Percentiles rank a stretch among this genome's conserved stretches.
phyloP scores from a whole-genome alignment of 2,329 filamentous ascomycete genomes.

The Fusarium sp. region DNA sequence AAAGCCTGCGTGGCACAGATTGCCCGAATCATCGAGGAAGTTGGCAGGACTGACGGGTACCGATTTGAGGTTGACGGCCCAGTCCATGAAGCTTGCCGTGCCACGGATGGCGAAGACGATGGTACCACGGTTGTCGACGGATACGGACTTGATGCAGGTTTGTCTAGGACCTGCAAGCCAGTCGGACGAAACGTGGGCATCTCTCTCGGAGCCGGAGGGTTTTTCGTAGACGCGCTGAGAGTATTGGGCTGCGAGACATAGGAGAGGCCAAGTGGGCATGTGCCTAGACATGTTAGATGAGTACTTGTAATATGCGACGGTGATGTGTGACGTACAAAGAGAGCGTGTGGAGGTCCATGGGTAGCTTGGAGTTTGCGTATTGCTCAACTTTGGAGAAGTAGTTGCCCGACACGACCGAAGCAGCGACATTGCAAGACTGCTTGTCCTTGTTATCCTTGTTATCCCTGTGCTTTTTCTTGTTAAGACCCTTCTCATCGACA shows the following conservation, averaged over 20 bases:
- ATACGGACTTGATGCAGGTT: conserved; percentile 84
- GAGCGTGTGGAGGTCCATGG: conserved; percentile 73
- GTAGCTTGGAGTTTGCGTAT: conserved; percentile 81
- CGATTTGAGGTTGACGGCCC: conserved; percentile 83
- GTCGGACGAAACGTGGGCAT: conserved; percentile 77
- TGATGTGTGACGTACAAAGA: conserved; percentile 67
- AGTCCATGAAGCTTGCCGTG: conserved; percentile 83
- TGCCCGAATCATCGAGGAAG: conserved; percentile 82
- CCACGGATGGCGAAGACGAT: conserved; percentile 88
- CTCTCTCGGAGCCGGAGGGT: conserved; percentile 70
- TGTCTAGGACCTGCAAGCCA: conserved; percentile 82
- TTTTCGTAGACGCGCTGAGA: conserved; percentile 79
- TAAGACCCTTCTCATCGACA: conserved; percentile 16
- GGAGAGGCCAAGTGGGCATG: conserved; percentile 78
- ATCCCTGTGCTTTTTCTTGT: conserved; percentile 34
- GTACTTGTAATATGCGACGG: not conserved
- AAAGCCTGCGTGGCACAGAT: conserved; percentile 85
- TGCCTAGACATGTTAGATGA: conserved; percentile 60
- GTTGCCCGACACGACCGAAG: conserved; percentile 56
- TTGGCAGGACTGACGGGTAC: conserved; percentile 72
- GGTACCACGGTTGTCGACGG: conserved; percentile 80
- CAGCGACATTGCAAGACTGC: conserved; percentile 25
- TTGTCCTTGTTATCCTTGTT: conserved; percentile 38
- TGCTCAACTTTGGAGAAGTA: conserved; percentile 81
- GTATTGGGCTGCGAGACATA: conserved; percentile 83